A percentile compares a stretch with the other conserved stretches of the same genome.
Conservation (phyloP, 768 basidiomycete genomes). For the Auriscalpium microsporum region DNA sequence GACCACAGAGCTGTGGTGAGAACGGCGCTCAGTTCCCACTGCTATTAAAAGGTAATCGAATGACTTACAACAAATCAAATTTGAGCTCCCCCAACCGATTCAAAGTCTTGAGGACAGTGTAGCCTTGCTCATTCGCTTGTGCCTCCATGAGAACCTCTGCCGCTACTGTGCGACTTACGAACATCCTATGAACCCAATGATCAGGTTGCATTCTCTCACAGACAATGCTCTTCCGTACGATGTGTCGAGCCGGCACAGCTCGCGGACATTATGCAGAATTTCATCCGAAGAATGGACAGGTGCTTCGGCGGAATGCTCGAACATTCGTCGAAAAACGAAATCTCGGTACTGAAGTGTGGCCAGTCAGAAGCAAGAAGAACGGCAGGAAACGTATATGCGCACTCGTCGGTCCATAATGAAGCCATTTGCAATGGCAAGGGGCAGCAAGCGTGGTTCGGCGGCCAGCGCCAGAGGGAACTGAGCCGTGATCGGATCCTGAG, state of each 20-base stretch:
- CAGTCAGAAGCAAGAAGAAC: slow-evolving; percentile 1
- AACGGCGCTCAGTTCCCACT: neutral
- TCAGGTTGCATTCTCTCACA: slow-evolving; percentile 3
- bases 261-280: slow-evolving; percentile 61
- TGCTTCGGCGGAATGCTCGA: slow-evolving; percentile 47
- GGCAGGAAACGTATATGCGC: slow-evolving; percentile 12
- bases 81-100: slow-evolving; percentile 55
- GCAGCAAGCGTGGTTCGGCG: slow-evolving; percentile 67
- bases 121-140: slow-evolving; percentile 60
- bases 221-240: slow-evolving; percentile 34
- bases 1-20: slow-evolving; percentile 37
- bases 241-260: slow-evolving; percentile 60
- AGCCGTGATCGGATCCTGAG: slow-evolving; percentile 69
- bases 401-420: slow-evolving; percentile 76
- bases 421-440: slow-evolving; percentile 63
- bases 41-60: neutral
- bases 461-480: slow-evolving; percentile 72
- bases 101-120: slow-evolving; percentile 57
- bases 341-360: slow-evolving; percentile 53
- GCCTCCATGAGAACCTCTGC: slow-evolving; percentile 80
- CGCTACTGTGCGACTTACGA: slow-evolving; percentile 74
- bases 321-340: slow-evolving; percentile 84
- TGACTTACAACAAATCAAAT: slow-evolving; percentile 58
- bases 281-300: slow-evolving; percentile 50
- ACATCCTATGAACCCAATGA: slow-evolving; percentile 46